Evolutionary conservation across 1,139 yeast genomes (phyloP).

Genomic region (Trichomonascaceae sp.): DNA sequence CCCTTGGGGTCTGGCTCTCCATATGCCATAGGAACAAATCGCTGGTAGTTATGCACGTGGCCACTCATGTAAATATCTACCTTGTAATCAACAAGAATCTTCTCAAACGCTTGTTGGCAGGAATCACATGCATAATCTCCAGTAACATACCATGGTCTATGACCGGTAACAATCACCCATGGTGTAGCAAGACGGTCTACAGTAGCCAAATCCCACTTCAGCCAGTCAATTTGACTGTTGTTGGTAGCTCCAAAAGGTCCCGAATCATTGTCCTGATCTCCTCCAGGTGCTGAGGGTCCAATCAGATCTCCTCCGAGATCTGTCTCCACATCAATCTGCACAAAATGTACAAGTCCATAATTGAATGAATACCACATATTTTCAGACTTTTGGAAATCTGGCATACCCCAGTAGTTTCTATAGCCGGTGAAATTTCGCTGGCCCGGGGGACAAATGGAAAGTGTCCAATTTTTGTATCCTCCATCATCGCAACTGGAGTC

Average conservation of each 20-base stretch:
- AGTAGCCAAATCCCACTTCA: conserved; percentile 39
- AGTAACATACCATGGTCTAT: conserved; percentile 34
- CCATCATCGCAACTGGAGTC: conserved; percentile 26
- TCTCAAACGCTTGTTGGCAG: conserved; percentile 29
- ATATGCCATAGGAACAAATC: conserved; percentile 23
- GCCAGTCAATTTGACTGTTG: conserved; percentile 32
- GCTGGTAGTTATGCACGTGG: conserved; percentile 29
- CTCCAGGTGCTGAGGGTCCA: conserved; percentile 23
- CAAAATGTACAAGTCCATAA: conserved; percentile 30
- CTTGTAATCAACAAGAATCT: conserved; percentile 21
- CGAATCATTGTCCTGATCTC: conserved; percentile 19
- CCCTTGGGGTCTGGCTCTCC: conserved; percentile 25
- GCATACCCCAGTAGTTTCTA: conserved; percentile 25
- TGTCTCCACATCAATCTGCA: conserved; percentile 29
- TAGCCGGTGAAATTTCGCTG: conserved; percentile 27
- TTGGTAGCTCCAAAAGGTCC: conserved; percentile 28
- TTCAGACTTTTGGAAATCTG: conserved; percentile 16
- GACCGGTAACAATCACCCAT: conserved; percentile 33
- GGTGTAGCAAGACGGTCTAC: conserved; percentile 30
- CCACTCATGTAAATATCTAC: conserved; percentile 29
- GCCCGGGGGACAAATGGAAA: conserved; percentile 22
- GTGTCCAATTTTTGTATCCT: conserved; percentile 14
- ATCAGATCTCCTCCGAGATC: conserved; percentile 23
- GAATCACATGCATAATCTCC: conserved; percentile 20
- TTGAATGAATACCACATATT: conserved; percentile 32